Evolutionary conservation across 345 rosid species (phyloP), one percentile per base, ranked within the genome.

Genomic region (Pistacia integerrima): DNA sequence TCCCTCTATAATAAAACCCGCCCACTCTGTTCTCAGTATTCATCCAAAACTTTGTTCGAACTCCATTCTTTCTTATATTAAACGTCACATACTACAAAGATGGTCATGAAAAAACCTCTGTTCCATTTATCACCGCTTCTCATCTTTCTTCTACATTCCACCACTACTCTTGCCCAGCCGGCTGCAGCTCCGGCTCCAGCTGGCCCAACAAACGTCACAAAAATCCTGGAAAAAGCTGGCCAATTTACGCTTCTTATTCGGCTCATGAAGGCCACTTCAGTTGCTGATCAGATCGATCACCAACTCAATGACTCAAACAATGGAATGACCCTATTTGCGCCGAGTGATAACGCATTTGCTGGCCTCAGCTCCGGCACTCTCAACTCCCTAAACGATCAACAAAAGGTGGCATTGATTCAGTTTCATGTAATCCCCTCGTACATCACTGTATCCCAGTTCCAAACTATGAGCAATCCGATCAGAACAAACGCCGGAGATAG

Each of bases 401-500:
- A 83, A 55, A 82, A 80, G 77, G 81, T 78, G 1, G 82, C 82
- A 35, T 61, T 85, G 30, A 68, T 83, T 35, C 88, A 85, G 75
- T 85, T 76, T 74, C 88, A 85, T 6, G 77, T 81, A 12, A 65
- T 85, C 70, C 85, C 86, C 1, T 60, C 30, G 3, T 83, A 69
- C 72, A 48, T 85, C 33, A 68, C 88, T 1, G 41, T 80, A 49
- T 44, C 84, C n/a, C 85, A 83, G 38, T 83, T 85, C 81, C 83
- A 83, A 64, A 85, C 85, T 0, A 83, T 81, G 17, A 85, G 86
- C 79, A 85, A 85, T 67, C 88, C 88, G 0, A 41, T 83, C 25
- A 81, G 81, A 74, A 85, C 88, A 20, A 84, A 76, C 63, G 86
- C 88, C 0, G 85, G 86, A 8, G 82, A 83, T 13, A 80, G 83